Conservation (phyloP, 2,329 filamentous ascomycete genomes). For the Cryoendolithus antarcticus region DNA sequence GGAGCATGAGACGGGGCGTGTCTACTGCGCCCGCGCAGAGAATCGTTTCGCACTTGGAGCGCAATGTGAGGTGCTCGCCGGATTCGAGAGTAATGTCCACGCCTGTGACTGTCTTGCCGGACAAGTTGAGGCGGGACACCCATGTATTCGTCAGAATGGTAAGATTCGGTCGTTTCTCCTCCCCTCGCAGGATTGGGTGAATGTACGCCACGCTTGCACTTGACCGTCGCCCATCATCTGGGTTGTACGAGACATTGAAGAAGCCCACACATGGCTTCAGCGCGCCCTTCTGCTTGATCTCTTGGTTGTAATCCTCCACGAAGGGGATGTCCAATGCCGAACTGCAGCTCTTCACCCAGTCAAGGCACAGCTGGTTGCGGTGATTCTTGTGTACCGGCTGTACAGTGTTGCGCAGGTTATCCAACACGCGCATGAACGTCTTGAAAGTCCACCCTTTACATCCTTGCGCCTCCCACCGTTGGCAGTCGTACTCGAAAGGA, state of each 20-base stretch:
- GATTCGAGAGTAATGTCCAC: constrained; percentile 56
- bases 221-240: constrained; percentile 71
- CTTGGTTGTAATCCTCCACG: constrained; percentile 73
- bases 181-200: constrained; percentile 74
- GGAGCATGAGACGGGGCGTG: constrained; percentile 55
- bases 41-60: constrained; percentile 62
- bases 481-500: constrained; percentile 77
- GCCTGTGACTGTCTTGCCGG: constrained; percentile 57
- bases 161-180: constrained; percentile 72
- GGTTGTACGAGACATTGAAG: constrained; percentile 85
- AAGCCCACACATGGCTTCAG: constrained; percentile 72
- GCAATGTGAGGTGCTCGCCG: constrained; percentile 42
- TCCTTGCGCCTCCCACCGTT: constrained; percentile 70
- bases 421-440: constrained; percentile 66
- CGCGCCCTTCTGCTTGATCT: constrained; percentile 62
- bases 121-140: constrained; percentile 70
- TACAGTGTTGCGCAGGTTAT: constrained; percentile 79
- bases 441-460: constrained; percentile 80
- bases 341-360: constrained; percentile 76
- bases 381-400: constrained; percentile 78
- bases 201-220: constrained; percentile 87
- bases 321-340: constrained; percentile 68
- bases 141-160: constrained; percentile 79
- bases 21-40: constrained; percentile 71
- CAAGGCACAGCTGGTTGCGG: constrained; percentile 80